Conservation (phyloP, 345 rosid species). For the Psidium guajava region DNA sequence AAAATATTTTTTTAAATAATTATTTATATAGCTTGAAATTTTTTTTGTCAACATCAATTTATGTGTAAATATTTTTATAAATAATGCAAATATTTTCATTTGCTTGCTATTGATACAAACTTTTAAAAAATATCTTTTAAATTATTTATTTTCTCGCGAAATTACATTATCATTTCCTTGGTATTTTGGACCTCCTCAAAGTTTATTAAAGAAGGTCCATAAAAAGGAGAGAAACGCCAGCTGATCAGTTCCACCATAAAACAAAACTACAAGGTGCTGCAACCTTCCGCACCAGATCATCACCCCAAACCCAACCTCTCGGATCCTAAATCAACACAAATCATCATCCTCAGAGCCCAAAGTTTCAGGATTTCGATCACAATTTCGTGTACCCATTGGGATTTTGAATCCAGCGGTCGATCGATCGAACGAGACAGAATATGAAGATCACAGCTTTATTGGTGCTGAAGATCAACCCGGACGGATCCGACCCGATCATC, state of each 20-base stretch:
- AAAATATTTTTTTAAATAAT: too few relatives aligned
- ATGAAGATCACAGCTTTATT: conserved; percentile 94
- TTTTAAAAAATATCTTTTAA: too few relatives aligned
- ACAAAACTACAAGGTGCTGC: neutral
- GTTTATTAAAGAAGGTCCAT: too few relatives aligned
- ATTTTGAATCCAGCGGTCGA: neutral
- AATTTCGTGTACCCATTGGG: neutral
- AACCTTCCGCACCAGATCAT: neutral
- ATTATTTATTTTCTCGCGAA: too few relatives aligned
- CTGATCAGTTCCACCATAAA: neutral
- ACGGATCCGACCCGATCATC: conserved; percentile 57
- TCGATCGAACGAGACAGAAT: neutral
- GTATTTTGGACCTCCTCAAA: too few relatives aligned
- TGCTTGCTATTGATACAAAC: too few relatives aligned
- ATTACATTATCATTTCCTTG: too few relatives aligned
- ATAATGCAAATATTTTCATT: too few relatives aligned
- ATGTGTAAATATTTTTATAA: too few relatives aligned
- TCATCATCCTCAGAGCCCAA: neutral
- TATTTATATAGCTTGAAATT: too few relatives aligned
- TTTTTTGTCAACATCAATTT: too few relatives aligned
- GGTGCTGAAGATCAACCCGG: conserved; percentile 61
- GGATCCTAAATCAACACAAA: neutral
- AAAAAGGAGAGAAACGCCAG: neutral
- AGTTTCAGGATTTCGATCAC: neutral
- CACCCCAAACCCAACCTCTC: neutral